These are phyloP conservation scores for Phytophthora vignae DNA, from an alignment of 352 stramenopile genomes.

Conservation along the genomic window DNA sequence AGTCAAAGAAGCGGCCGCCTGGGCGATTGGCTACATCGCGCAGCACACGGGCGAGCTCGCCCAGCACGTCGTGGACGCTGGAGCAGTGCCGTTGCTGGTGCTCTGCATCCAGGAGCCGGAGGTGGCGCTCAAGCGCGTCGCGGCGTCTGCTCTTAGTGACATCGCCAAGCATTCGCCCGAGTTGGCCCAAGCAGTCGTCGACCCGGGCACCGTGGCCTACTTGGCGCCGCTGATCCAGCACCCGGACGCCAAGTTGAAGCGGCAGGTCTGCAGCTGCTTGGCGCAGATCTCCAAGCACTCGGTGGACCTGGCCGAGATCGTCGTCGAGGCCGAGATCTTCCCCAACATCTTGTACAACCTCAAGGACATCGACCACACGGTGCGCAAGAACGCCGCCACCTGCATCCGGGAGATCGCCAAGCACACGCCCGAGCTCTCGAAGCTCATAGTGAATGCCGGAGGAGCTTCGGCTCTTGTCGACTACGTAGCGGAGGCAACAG, in stretches of 20 bases:
- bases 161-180: conserved; percentile 97
- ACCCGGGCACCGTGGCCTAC: conserved; percentile 94
- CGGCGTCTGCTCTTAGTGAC: conserved; percentile 92
- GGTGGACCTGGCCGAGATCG: conserved; percentile 95
- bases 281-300: conserved; percentile 96
- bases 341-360: conserved; percentile 96
- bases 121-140: conserved; percentile 95
- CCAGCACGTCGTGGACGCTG: conserved; percentile 94
- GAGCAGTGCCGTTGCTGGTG: conserved; percentile 93
- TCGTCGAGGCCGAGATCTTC: conserved; percentile 97
- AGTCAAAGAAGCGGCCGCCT: conserved; percentile 95
- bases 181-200: conserved; percentile 93
- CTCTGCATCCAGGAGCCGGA: conserved; percentile 97
- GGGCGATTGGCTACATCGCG: conserved; percentile 96
- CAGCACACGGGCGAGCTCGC: conserved; percentile 94
- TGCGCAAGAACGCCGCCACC: conserved; percentile 96
- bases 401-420: conserved; percentile 96
- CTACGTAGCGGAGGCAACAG: conserved; percentile 90
- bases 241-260: conserved; percentile 95
- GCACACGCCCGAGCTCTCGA: conserved; percentile 95
- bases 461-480: conserved; percentile 95
- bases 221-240: conserved; percentile 95
- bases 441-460: conserved; percentile 96
- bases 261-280: conserved; percentile 91
- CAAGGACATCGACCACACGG: conserved; percentile 95